A percentile compares a stretch with the other conserved stretches of the same genome.
phyloP scores from a whole-genome alignment of 73 alveolate species.

The Paramecium octaurelia region DNA sequence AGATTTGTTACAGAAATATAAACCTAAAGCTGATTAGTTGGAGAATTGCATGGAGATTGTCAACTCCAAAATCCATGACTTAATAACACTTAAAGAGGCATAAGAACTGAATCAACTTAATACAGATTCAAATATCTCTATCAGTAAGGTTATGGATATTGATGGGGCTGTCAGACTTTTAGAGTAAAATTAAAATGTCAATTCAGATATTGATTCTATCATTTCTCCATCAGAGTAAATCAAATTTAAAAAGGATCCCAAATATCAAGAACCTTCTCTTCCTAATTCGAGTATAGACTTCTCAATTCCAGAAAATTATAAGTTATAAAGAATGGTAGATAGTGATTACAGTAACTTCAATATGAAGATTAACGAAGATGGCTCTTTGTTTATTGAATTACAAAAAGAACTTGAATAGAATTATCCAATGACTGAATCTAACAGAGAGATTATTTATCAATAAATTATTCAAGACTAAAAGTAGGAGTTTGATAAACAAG shows the following conservation, averaged over 20 bases:
- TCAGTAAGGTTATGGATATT: neutral
- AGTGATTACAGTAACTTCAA: neutral
- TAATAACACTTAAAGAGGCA: neutral
- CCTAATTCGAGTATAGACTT: neutral
- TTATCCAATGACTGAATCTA: neutral
- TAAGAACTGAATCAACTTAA: neutral
- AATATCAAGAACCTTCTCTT: neutral
- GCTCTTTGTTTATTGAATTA: neutral
- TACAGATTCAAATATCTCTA: neutral
- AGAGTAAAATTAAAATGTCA: neutral
- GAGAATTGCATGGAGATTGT: neutral
- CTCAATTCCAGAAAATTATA: neutral
- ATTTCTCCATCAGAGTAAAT: neutral
- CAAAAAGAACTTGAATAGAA: neutral
- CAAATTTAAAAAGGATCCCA: neutral
- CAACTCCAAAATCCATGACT: neutral
- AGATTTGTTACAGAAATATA: neutral
- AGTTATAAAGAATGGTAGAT: neutral
- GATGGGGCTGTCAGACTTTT: neutral
- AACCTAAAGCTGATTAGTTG: neutral
- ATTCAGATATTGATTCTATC: neutral
- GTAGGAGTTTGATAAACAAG: neutral
- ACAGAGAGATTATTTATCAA: neutral
- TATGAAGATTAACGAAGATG: neutral
- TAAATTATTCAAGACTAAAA: neutral